Evolutionary conservation across 2,329 filamentous ascomycete species (phyloP).

Genomic region (Fusarium sp.): DNA sequence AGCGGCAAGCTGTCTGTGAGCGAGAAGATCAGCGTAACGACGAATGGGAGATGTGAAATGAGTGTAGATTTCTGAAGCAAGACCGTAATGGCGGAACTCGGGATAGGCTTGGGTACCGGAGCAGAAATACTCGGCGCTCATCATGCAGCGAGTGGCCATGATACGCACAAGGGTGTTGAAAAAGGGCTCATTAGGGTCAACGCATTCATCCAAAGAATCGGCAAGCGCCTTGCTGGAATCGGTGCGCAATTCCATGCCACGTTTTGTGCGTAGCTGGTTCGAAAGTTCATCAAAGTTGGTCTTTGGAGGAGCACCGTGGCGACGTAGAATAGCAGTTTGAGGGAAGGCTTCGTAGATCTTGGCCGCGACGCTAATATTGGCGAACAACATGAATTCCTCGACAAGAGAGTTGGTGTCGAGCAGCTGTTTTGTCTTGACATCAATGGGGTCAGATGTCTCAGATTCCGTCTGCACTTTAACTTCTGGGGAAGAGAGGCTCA

Average conservation of each 20-base stretch:
- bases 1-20: constrained; percentile 92
- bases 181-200: constrained; percentile 85
- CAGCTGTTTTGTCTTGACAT: constrained; percentile 94
- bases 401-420: constrained; percentile 97
- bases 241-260: constrained; percentile 80
- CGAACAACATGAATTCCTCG: constrained; percentile 99
- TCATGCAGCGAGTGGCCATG: constrained; percentile 98
- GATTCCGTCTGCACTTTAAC: constrained; percentile 95
- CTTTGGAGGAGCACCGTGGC: constrained; percentile 91
- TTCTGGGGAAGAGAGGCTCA: constrained; percentile 97
- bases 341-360: constrained; percentile 94
- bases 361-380: constrained; percentile 92
- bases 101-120: constrained; percentile 92
- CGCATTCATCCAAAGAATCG: constrained; percentile 87
- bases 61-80: constrained; percentile 97
- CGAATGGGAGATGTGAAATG: constrained; percentile 98
- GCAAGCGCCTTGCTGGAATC: constrained; percentile 94
- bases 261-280: constrained; percentile 90
- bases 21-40: constrained; percentile 95
- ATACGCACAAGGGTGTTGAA: constrained; percentile 99
- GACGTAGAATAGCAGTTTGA: constrained; percentile 92
- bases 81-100: constrained; percentile 96
- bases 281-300: constrained; percentile 96
- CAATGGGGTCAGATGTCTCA: constrained; percentile 94
- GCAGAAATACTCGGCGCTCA: constrained; percentile 98